Evolutionary conservation across 208 protist species (phyloP), one percentile per base, ranked within the genome.

Genomic region (Spongospora subterranea): DNA sequence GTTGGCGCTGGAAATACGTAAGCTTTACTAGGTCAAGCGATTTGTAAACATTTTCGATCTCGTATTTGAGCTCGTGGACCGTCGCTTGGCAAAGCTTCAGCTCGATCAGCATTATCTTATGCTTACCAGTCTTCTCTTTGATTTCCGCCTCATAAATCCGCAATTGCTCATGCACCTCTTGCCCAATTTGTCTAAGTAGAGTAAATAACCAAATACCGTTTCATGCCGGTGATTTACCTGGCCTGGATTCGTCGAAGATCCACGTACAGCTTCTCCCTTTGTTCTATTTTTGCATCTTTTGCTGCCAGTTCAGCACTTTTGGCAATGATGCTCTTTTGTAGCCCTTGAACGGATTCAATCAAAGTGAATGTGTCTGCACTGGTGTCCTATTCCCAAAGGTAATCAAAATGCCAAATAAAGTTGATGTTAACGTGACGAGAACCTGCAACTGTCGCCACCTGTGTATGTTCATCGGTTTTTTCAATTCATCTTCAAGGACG

Each of bases 381-480:
- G 65, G 95, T 97, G 46, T 97, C 97, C 88, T 99, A 97, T 24
- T 99, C 93, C 77, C 95, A 96, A 50, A 97, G 95, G 97, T 98
- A 99, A 77, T 97, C 24, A 46, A 20, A 88, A 24, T 32, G 39
- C 40, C 6, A 20, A 6, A 46, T 24, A 39, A 20, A 20, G 6
- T 24, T 88, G 24, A 46, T 24, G 39, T 20, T 24, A 24, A 66
- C 11, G 98, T 97, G 82, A 97, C 97, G 66, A 95, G 97, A 43
- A 97, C 97, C 71, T 99, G 97, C 17, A 99, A 93, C 66, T 95
- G 95, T 45, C 98, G 95, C 98, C 98, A 99, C 89, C 97, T 94
- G 93, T 99, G 98, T 13, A 99, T 96, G 93, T 99, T 99, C 92
- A 98, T 97, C 35, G 97, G 97, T 50, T 96, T 97, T 93, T 98